Base-by-base conservation (phyloP, 768 basidiomycete genomes). In the Mrakia blollopis region DNA sequence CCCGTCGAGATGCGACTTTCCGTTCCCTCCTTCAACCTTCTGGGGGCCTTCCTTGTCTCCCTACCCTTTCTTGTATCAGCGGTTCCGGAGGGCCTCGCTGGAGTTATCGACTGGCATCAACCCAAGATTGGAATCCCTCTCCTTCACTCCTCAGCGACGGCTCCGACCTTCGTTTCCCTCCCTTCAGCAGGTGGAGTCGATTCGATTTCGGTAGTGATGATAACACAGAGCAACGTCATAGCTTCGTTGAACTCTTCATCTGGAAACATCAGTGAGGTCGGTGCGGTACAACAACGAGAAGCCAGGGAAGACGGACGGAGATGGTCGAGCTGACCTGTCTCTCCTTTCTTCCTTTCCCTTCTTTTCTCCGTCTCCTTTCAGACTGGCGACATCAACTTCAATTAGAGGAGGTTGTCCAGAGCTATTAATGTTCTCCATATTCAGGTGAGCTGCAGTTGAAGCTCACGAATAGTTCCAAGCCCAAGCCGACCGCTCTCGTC, bases 371-470 rank as follows among this genome's bases (percentile, higher is more conserved):
- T n/a, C n/a, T n/a, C n/a, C n/a, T n/a, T n/a, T 73, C 71, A 93
- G 92, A 86, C 28, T 97, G 94, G 94, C 87, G 94, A 83, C 88
- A 91, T 83, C 83, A 91, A 74, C 90, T 90, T 79, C 90, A n/a
- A 91, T n/a, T 81, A 86, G 3, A 86, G 87, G 94, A 97, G 80
- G 85, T 86, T 57, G 88, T 95, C 76, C 82, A 88, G 32, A 88
- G 86, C 25, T 93, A 90, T 82, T 87, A 88, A 80, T 52, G 61
- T 32, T 41, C 37, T 72, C 57, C 47, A 23, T 74, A 25, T 14
- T 50, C 37, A 3, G 6, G 37, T 78, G 18, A 60, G 39, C 30
- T 32, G 9, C 1, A 13, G n/a, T 28, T 10, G 4, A 25, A 39
- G 9, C 21, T 16, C 70, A 21, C 41, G 28, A 18, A 39, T n/a